Evolutionary conservation across 768 basidiomycete species (phyloP).

Genomic region (Tephrocybe sp.): DNA sequence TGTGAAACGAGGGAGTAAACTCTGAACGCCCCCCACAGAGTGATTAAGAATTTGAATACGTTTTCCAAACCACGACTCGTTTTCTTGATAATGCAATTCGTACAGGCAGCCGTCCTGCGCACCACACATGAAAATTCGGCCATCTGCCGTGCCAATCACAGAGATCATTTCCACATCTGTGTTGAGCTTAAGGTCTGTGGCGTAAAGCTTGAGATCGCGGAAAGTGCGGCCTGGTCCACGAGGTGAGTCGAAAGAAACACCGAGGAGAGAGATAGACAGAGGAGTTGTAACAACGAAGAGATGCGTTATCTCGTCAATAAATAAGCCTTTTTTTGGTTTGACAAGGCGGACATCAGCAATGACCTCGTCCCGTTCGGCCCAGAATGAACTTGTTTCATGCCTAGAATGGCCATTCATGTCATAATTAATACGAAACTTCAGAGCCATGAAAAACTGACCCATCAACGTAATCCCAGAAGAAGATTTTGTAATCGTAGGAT

Average conservation of each 20-base stretch:
- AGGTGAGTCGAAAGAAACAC: slow-evolving; percentile 58
- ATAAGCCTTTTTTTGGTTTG: slow-evolving; percentile 79
- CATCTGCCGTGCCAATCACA: slow-evolving; percentile 74
- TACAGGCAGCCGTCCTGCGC: slow-evolving; percentile 85
- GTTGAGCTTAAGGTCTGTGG: slow-evolving; percentile 77
- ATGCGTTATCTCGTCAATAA: slow-evolving; percentile 88
- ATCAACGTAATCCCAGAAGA: slow-evolving; percentile 95
- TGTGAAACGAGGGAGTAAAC: slow-evolving; percentile 75
- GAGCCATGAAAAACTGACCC: slow-evolving; percentile 55
- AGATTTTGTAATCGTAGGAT: slow-evolving; percentile 89
- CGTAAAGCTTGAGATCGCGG: slow-evolving; percentile 85
- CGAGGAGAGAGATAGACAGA: slow-evolving; percentile 78
- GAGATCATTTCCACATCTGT: slow-evolving; percentile 86
- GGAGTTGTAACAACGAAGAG: slow-evolving; percentile 91
- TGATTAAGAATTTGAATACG: slow-evolving; percentile 84
- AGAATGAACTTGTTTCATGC: slow-evolving; percentile 89
- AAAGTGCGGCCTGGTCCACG: slow-evolving; percentile 40
- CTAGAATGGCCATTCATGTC: slow-evolving; percentile 31
- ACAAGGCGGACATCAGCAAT: slow-evolving; percentile 90
- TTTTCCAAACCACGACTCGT: slow-evolving; percentile 91
- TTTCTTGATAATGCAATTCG: slow-evolving; percentile 88
- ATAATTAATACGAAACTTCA: not conserved
- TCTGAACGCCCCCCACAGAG: slow-evolving; percentile 74
- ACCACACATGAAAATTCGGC: slow-evolving; percentile 90
- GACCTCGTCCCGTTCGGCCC: slow-evolving; percentile 87